These are phyloP conservation scores for Pistacia integerrima DNA, from an alignment of 345 rosid species.

Conservation along the genomic window DNA sequence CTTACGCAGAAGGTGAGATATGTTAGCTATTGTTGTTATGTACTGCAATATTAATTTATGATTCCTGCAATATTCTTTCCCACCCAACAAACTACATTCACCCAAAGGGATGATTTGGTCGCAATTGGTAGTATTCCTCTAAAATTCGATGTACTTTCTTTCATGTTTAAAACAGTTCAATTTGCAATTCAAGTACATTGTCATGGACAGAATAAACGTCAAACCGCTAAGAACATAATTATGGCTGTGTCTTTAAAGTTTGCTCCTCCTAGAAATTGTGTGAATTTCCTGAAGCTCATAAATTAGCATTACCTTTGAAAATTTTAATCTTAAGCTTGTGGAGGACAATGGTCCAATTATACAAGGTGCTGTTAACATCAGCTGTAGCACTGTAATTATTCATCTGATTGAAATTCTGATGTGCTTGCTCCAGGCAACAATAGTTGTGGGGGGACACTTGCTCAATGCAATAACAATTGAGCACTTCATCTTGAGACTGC, in stretches of 20 bases:
- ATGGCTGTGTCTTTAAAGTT: not conserved
- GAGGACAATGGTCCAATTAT: not conserved
- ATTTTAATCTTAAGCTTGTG: not conserved
- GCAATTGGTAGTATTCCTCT: not conserved
- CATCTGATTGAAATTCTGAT: not conserved
- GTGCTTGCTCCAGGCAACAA: conserved; percentile 61
- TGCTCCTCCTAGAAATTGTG: not conserved
- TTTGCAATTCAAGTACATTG: not conserved
- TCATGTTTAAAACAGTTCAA: conserved; percentile 2
- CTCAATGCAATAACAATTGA: conserved; percentile 85
- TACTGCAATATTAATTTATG: not conserved
- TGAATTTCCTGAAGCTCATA: not conserved
- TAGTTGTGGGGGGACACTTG: conserved; percentile 69
- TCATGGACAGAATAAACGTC: not conserved
- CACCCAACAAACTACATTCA: not conserved
- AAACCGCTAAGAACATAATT: not conserved
- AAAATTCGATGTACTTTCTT: not conserved
- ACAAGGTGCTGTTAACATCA: not conserved
- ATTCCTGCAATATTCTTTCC: not conserved
- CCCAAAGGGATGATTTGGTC: not conserved
- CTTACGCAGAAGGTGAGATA: conserved; percentile 79
- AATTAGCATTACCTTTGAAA: not conserved
- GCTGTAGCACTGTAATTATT: not conserved
- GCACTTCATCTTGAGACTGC: conserved; percentile 89
- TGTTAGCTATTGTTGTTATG: not conserved